Base-by-base conservation (phyloP, 306 rosid genomes). In the Hippophae tibetana region DNA sequence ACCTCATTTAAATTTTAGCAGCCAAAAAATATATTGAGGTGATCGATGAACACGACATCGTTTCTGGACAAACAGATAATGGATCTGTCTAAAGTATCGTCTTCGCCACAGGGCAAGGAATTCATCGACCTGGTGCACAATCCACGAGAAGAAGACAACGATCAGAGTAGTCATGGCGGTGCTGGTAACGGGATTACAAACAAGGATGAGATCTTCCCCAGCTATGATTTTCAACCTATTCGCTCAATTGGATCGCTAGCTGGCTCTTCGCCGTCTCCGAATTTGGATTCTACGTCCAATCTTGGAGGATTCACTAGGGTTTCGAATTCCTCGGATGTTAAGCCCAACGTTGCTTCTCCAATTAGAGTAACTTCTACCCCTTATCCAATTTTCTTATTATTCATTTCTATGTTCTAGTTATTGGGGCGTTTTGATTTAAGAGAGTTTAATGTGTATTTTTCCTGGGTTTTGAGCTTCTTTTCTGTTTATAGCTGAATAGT, bases 1-100 rank as follows among this genome's bases (percentile, higher is more conserved):
- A 31, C 38, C 5, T 31, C 5, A 31, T 31, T 31, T 31, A 31
- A 31, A 2, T 31, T 31, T 31, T 31, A 31, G 38, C 38, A 31
- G 5, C 38, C 5, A 31, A 2, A 31, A 31, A 31, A 31, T 31
- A 31, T 31, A 31, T 18, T 18, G 23, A 18, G 23, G 43, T 8
- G 59, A 63, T 80, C 81, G 71, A 86, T 86, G 89, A 84, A 78
- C 77, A 74, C 97, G 76, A 74, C 89, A 73, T 66, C 93, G 67
- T 86, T 73, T 54, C 78, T 86, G 93, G 95, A 89, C 86, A 84
- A 86, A 70, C 95, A 89, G 84, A 82, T 89, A 47, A 89, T 86
- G 95, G 95, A 89, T 82, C 93, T 86, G 44, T 70, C 76, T 5
- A 78, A 71, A n/a, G 82, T 78, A 11, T 71, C 83, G 27, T 26